These are phyloP conservation scores for Globisporangium acanthophoron DNA, from an alignment of 352 stramenopile species.

Conservation along the genomic window DNA sequence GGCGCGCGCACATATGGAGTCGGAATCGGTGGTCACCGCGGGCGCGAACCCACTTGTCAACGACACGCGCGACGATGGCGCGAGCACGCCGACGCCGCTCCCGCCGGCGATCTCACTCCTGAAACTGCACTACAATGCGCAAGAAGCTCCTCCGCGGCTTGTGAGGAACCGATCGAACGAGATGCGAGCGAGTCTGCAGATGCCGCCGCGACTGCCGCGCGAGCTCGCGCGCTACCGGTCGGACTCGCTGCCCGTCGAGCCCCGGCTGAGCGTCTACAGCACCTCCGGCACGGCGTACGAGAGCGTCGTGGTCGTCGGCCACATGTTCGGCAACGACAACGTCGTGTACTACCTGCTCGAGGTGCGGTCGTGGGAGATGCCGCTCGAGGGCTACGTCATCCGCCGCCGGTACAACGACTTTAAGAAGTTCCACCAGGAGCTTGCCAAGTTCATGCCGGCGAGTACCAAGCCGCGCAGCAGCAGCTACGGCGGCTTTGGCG, in stretches of 20 bases:
- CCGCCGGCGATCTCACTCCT: background rate
- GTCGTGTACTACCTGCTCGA: constrained; percentile 77
- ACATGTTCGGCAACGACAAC: constrained; percentile 52
- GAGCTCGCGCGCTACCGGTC: constrained; percentile 28
- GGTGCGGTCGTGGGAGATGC: constrained; percentile 61
- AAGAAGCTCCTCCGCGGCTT: constrained; percentile 9
- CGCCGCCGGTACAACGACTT: constrained; percentile 77
- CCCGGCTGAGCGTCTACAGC: constrained; percentile 53
- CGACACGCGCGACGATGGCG: too few relatives aligned
- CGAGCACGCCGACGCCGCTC: too few relatives aligned
- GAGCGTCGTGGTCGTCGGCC: constrained; percentile 62
- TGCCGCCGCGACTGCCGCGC: constrained; percentile 6
- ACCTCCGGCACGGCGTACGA: constrained; percentile 69
- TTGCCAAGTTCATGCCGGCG: constrained; percentile 46
- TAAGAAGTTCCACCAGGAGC: constrained; percentile 46
- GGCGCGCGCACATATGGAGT: too few relatives aligned
- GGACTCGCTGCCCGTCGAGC: constrained; percentile 31
- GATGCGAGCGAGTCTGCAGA: constrained; percentile 4
- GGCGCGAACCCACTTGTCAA: too few relatives aligned
- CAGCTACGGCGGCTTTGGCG: constrained; percentile 13
- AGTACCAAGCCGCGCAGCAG: constrained; percentile 18
- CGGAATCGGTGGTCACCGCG: too few relatives aligned
- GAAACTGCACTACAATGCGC: constrained; percentile 7
- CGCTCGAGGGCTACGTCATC: constrained; percentile 76
- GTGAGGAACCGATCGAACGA: constrained; percentile 13